These are phyloP conservation scores for Lotus japonicus DNA, from an alignment of 306 rosid species.

Conservation along the genomic window DNA sequence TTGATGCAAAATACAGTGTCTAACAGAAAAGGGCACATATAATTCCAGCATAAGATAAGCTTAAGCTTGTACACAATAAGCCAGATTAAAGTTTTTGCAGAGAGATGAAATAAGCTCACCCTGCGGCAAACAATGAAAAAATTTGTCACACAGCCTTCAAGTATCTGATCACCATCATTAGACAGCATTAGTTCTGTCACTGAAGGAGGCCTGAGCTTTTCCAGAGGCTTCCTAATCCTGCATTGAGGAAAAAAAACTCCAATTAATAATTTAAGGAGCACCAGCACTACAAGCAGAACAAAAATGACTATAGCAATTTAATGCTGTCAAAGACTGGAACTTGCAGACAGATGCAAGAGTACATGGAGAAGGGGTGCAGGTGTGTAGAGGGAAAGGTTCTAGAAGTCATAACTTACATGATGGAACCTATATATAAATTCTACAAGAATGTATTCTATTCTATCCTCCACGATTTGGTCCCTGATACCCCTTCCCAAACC, in stretches of 20 bases:
- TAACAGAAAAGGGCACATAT: background rate
- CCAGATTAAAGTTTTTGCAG: background rate
- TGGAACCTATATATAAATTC: background rate
- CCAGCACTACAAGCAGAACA: background rate
- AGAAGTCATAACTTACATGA: background rate
- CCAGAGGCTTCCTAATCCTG: slow-evolving; percentile 79
- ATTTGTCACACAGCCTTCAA: slow-evolving; percentile 82
- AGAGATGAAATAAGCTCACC: slow-evolving; percentile 36
- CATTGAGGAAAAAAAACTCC: slow-evolving; percentile 5
- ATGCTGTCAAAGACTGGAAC: background rate
- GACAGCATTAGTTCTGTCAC: slow-evolving; percentile 84
- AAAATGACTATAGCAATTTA: background rate
- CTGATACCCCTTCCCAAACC: too few relatives aligned
- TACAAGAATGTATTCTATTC: too few relatives aligned
- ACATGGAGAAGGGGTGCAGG: background rate
- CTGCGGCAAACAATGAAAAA: slow-evolving; percentile 68
- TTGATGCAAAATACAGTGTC: background rate
- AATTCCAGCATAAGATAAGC: slow-evolving; percentile 1
- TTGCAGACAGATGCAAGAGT: background rate
- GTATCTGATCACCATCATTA: slow-evolving; percentile 65
- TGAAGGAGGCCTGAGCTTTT: slow-evolving; percentile 71
- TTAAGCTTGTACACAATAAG: background rate
- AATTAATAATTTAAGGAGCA: background rate
- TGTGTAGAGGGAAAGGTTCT: background rate
- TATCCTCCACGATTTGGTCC: too few relatives aligned